Evolutionary conservation across 192 early-diverging fungal species (phyloP).

Genomic region (Entomortierella chlamydospora): DNA sequence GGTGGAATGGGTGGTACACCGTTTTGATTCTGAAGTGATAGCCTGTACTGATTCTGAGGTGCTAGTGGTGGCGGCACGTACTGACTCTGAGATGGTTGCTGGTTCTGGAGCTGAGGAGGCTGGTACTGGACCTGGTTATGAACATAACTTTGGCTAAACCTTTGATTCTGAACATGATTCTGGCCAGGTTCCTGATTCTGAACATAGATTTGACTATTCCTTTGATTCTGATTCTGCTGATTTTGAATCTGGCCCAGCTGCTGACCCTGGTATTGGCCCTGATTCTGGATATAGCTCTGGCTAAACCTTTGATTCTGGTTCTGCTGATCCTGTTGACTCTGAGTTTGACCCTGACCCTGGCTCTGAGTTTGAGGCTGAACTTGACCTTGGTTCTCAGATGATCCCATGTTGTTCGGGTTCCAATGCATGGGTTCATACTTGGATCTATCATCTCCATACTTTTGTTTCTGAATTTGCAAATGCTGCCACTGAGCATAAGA

Average conservation of each 20-base stretch:
- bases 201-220: too few relatives aligned
- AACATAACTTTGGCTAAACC: too few relatives aligned
- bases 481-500: slow-evolving; percentile 44
- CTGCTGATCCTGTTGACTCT: neutral
- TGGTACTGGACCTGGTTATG: too few relatives aligned
- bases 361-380: neutral
- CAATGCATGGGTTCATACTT: slow-evolving; percentile 43
- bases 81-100: neutral
- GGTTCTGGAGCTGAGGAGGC: too few relatives aligned
- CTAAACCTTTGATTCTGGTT: too few relatives aligned
- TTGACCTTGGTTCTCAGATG: neutral
- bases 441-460: slow-evolving; percentile 32
- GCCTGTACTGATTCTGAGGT: too few relatives aligned
- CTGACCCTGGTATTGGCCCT: too few relatives aligned
- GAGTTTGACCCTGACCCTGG: slow-evolving; percentile 3
- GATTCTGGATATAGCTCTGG: too few relatives aligned
- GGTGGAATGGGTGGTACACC: slow-evolving; percentile 13
- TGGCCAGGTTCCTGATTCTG: too few relatives aligned
- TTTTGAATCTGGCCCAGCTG: neutral
- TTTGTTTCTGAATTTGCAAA: slow-evolving; percentile 26
- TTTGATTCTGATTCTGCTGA: neutral
- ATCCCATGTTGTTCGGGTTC: neutral
- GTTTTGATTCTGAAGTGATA: too few relatives aligned
- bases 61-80: neutral
- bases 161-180: too few relatives aligned